Evolutionary conservation across 1,284 basidiomycete species (phyloP).

Genomic region (Apiotrichum siamense): DNA sequence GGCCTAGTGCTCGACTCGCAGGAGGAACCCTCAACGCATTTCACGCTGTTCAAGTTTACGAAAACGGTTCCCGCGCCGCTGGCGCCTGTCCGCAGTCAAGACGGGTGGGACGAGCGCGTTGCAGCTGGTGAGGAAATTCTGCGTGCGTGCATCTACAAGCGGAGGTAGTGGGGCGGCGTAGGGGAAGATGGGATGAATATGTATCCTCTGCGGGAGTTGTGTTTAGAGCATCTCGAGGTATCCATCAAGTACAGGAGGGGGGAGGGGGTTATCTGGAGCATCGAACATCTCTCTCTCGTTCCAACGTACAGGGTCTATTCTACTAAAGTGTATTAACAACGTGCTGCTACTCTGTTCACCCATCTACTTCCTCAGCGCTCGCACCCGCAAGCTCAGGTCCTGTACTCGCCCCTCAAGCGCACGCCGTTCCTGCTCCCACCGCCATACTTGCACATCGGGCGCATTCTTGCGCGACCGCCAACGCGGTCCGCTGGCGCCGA

Average conservation of each 20-base stretch:
- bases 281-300: not conserved
- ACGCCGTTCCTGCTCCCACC: slow-evolving; percentile 67
- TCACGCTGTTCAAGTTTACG: slow-evolving; percentile 76
- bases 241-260: too few relatives aligned
- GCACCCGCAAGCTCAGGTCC: slow-evolving; percentile 50
- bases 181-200: too few relatives aligned
- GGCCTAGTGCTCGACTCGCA: slow-evolving; percentile 58
- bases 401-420: slow-evolving; percentile 61
- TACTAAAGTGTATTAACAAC: not conserved
- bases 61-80: slow-evolving; percentile 55
- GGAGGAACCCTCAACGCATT: slow-evolving; percentile 71
- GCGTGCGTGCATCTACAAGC: slow-evolving; percentile 95
- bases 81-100: slow-evolving; percentile 48
- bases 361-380: slow-evolving; percentile 5
- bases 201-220: too few relatives aligned
- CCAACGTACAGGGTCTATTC: not conserved
- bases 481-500: slow-evolving; percentile 27
- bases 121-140: slow-evolving; percentile 59
- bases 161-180: slow-evolving; percentile 55
- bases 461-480: slow-evolving; percentile 72
- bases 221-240: too few relatives aligned
- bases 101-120: slow-evolving; percentile 61
- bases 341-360: not conserved
- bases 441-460: slow-evolving; percentile 70
- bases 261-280: too few relatives aligned